Evolutionary conservation across 2,329 filamentous ascomycete genomes (phyloP).

Genomic region (Peltaster fructicola): DNA sequence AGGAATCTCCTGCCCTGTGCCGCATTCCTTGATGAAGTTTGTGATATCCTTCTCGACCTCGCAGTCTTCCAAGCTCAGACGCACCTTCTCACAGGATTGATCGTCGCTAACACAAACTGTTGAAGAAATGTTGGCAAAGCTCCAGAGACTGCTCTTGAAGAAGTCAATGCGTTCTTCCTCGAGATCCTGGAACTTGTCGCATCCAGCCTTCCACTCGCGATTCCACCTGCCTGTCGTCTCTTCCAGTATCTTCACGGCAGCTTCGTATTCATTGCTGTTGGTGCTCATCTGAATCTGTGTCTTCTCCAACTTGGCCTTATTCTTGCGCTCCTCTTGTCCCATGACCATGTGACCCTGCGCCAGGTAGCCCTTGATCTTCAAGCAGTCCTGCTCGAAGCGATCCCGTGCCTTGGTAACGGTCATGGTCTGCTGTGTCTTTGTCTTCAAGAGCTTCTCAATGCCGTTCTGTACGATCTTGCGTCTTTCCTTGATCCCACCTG

Average conservation of each 20-base stretch:
- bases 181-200: constrained; percentile 96
- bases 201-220: constrained; percentile 91
- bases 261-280: constrained; percentile 85
- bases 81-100: constrained; percentile 83
- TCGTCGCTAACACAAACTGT: constrained; percentile 97
- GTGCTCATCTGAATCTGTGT: constrained; percentile 88
- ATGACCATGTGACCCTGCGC: constrained; percentile 99
- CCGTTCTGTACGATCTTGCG: constrained; percentile 90
- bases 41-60: constrained; percentile 93
- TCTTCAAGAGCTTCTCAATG: constrained; percentile 85
- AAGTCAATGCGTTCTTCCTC: constrained; percentile 96
- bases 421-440: constrained; percentile 80
- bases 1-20: constrained; percentile 93
- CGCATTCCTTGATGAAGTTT: constrained; percentile 69
- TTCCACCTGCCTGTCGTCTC: constrained; percentile 96
- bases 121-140: constrained; percentile 90
- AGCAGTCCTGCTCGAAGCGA: constrained; percentile 89
- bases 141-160: constrained; percentile 94
- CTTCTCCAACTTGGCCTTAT: constrained; percentile 97
- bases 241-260: constrained; percentile 78
- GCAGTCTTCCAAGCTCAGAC: constrained; percentile 80
- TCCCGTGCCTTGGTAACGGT: constrained; percentile 89
- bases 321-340: constrained; percentile 97
- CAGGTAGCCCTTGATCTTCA: constrained; percentile 96
- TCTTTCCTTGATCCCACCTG: constrained; percentile 88